Conservation (phyloP, 2,329 filamentous ascomycete genomes). For the Ciborinia camelliae region DNA sequence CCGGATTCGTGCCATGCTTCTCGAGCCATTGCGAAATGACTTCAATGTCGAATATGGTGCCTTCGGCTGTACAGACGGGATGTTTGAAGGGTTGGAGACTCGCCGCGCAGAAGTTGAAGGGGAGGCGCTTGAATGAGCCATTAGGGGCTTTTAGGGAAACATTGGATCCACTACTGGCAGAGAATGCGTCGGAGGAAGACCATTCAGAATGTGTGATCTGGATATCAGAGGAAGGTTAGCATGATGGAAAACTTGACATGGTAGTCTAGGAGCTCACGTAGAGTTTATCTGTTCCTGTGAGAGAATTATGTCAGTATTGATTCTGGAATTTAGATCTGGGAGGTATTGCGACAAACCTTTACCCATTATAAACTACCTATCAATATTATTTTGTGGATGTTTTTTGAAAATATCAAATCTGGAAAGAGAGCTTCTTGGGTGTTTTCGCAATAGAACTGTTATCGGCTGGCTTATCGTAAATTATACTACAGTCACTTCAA, state of each 20-base stretch:
- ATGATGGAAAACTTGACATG: constrained; percentile 5
- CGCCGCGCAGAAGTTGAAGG: constrained; percentile 97
- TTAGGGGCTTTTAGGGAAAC: constrained; percentile 56
- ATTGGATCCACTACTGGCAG: constrained; percentile 71
- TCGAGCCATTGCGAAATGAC: constrained; percentile 93
- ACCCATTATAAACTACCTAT: constrained; percentile 28
- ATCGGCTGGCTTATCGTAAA: constrained; percentile 9
- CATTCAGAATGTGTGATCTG: constrained; percentile 97
- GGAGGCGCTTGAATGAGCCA: constrained; percentile 78
- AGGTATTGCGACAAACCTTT: constrained; percentile 30
- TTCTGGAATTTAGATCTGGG: background rate
- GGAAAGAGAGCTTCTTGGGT: background rate
- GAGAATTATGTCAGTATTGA: constrained; percentile 4
- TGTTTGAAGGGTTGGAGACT: constrained; percentile 93
- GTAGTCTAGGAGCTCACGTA: constrained; percentile 28
- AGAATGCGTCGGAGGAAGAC: constrained; percentile 86
- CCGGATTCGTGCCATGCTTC: constrained; percentile 88
- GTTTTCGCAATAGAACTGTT: constrained; percentile 1
- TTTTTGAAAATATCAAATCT: background rate
- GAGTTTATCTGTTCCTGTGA: constrained; percentile 53
- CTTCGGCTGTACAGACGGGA: constrained; percentile 83
- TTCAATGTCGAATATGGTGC: constrained; percentile 91
- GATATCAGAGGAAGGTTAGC: constrained; percentile 26
- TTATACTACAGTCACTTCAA: background rate
- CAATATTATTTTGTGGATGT: background rate